Percentiles rank a stretch among this genome's conserved stretches.
These are phyloP conservation scores for Mycena citricolor DNA, from an alignment of 1,284 basidiomycete species.

Conservation along the genomic window DNA sequence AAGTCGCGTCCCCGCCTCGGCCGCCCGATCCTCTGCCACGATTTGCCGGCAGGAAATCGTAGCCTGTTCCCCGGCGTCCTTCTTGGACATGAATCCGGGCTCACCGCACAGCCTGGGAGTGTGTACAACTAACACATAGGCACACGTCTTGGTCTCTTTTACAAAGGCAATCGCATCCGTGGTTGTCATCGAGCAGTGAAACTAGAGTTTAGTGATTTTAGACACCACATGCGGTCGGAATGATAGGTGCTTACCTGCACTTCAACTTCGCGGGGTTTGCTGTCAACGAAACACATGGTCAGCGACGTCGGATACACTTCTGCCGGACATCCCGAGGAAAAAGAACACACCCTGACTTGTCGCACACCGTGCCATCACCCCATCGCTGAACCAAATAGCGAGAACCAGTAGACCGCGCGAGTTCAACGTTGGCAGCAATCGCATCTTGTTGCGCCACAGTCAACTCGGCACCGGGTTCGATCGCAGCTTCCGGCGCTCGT, in stretches of 20 bases:
- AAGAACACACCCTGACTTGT: constrained; percentile 68
- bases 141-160: constrained; percentile 88
- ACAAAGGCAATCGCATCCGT: constrained; percentile 85
- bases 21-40: constrained; percentile 42
- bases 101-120: constrained; percentile 90
- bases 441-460: constrained; percentile 65
- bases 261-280: constrained; percentile 79
- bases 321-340: too few species aligned
- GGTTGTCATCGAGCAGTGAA: constrained; percentile 92
- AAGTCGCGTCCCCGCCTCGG: constrained; percentile 31
- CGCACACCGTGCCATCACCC: constrained; percentile 88
- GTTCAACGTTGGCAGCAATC: constrained; percentile 64
- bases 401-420: constrained; percentile 74
- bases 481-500: constrained; percentile 56
- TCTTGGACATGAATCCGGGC: constrained; percentile 82
- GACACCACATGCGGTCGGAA: constrained; percentile 17
- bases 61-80: constrained; percentile 64
- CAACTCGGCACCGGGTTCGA: constrained; percentile 63
- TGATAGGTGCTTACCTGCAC: constrained; percentile 66
- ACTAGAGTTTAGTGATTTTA: constrained; percentile 44
- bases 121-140: constrained; percentile 89
- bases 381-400: constrained; percentile 90
- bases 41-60: constrained; percentile 76
- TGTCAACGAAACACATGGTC: constrained; percentile 9
- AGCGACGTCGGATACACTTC: too few species aligned